Evolutionary conservation across 2,329 filamentous ascomycete genomes (phyloP).

Genomic region (Blastomyces emzantsi): DNA sequence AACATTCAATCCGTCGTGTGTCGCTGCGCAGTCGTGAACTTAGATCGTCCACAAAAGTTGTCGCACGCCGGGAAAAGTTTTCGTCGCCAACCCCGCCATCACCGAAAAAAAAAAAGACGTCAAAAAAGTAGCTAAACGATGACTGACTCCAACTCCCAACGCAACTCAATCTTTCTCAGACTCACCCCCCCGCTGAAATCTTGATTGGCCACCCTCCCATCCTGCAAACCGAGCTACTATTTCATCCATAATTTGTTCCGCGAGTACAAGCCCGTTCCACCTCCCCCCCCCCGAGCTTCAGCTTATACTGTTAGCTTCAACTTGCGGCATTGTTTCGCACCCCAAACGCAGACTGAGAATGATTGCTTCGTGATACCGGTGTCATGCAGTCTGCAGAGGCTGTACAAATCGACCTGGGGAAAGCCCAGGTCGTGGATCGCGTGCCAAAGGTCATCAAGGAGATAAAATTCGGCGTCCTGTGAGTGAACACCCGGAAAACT

Average conservation of each 20-base stretch:
- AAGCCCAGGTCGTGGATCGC: conserved; percentile 84
- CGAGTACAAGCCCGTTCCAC: background rate
- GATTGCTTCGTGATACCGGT: conserved; percentile 29
- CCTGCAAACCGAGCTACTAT: background rate
- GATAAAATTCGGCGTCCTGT: conserved; percentile 91
- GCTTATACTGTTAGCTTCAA: background rate
- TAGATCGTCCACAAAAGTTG: background rate
- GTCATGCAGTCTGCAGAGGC: conserved; percentile 35
- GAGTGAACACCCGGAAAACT: conserved; percentile 24
- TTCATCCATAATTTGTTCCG: background rate
- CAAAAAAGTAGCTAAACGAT: background rate
- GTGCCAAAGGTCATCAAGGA: conserved; percentile 86
- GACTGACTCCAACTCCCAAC: conserved; percentile 6
- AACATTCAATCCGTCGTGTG: background rate
- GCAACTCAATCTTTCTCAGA: background rate
- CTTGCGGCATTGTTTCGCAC: background rate
- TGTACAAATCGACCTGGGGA: conserved; percentile 46
- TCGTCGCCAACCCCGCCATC: conserved; percentile 7
- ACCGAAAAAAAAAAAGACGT: background rate
- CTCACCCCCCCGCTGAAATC: background rate
- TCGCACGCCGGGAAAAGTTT: background rate
- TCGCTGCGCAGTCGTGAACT: background rate
- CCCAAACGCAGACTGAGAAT: conserved; percentile 22
- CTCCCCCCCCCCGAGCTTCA: background rate
- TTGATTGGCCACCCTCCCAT: background rate